Conservation (phyloP, 306 rosid genomes). For the Cicer judaicum region DNA sequence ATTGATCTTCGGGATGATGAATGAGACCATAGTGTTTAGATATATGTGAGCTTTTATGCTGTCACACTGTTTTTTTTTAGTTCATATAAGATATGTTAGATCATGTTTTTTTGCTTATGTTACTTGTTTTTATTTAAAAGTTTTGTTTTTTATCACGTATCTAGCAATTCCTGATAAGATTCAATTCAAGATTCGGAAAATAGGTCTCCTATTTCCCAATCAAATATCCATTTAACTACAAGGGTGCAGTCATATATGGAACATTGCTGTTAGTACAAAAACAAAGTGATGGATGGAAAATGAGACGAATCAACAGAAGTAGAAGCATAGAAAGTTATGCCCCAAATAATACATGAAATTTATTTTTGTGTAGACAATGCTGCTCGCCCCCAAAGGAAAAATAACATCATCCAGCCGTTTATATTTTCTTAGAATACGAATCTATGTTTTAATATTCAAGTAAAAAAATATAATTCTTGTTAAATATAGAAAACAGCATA, state of each 20-base stretch:
- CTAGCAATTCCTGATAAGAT: neutral
- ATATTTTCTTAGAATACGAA: conserved; percentile 17
- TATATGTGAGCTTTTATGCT: too few relatives aligned
- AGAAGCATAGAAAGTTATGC: conserved; percentile 16
- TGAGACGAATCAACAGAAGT: conserved; percentile 16
- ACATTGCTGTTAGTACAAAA: neutral
- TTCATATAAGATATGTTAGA: conserved; percentile 7
- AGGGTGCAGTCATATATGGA: conserved; percentile 10
- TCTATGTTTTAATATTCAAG: conserved; percentile 28
- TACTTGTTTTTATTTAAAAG: neutral
- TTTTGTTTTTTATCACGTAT: neutral
- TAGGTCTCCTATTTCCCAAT: neutral
- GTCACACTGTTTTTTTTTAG: neutral
- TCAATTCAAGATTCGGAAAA: neutral
- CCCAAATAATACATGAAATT: neutral
- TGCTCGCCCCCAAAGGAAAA: conserved; percentile 1
- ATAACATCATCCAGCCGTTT: conserved; percentile 2
- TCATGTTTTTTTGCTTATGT: neutral
- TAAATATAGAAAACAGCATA: conserved; percentile 34
- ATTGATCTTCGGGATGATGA: too few relatives aligned
- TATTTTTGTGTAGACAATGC: neutral
- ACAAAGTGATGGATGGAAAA: neutral
- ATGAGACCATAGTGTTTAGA: too few relatives aligned
- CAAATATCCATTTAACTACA: neutral
- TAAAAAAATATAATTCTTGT: neutral